Percentiles rank a stretch among this genome's conserved stretches.
Conservation (phyloP, 768 basidiomycete species). For the Pleurotus giganteus region DNA sequence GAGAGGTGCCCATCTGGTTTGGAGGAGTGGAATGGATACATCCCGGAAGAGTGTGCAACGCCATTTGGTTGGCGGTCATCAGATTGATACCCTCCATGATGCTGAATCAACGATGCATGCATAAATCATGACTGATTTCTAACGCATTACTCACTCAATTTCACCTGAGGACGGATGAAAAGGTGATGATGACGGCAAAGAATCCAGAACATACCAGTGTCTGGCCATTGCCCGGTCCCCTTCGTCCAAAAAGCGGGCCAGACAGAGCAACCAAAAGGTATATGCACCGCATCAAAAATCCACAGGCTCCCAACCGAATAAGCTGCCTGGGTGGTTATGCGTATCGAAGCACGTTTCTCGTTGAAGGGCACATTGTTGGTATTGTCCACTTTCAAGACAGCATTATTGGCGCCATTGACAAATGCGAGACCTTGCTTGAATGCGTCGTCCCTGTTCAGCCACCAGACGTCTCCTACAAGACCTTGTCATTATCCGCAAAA, state of each 20-base stretch:
- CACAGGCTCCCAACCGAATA: slow-evolving; percentile 41
- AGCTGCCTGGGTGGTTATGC: slow-evolving; percentile 39
- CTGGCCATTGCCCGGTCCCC: slow-evolving; percentile 39
- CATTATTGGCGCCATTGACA: slow-evolving; percentile 53
- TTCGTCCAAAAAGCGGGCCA: slow-evolving; percentile 49
- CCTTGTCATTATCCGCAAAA: too few species aligned
- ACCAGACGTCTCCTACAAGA: slow-evolving; percentile 48
- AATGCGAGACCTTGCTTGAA: slow-evolving; percentile 43
- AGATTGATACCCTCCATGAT: slow-evolving; percentile 64
- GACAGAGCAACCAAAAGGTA: slow-evolving; percentile 59
- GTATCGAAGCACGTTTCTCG: slow-evolving; percentile 56
- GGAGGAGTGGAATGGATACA: slow-evolving; percentile 30
- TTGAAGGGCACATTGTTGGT: slow-evolving; percentile 44
- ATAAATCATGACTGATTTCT: not conserved
- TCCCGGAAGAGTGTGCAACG: slow-evolving; percentile 46
- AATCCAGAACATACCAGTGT: slow-evolving; percentile 23
- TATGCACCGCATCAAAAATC: slow-evolving; percentile 40
- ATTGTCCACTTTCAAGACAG: slow-evolving; percentile 75
- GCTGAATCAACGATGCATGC: slow-evolving; percentile 14
- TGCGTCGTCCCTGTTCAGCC: slow-evolving; percentile 42
- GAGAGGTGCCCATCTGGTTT: slow-evolving; percentile 29
- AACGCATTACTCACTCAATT: slow-evolving; percentile 29
- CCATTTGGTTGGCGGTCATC: slow-evolving; percentile 48
- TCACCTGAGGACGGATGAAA: slow-evolving; percentile 17
- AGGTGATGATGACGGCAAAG: not conserved